Percentiles rank a stretch among this genome's conserved stretches.
These are phyloP conservation scores for Pisolithus microcarpus DNA, from an alignment of 768 basidiomycete genomes.

Conservation along the genomic window DNA sequence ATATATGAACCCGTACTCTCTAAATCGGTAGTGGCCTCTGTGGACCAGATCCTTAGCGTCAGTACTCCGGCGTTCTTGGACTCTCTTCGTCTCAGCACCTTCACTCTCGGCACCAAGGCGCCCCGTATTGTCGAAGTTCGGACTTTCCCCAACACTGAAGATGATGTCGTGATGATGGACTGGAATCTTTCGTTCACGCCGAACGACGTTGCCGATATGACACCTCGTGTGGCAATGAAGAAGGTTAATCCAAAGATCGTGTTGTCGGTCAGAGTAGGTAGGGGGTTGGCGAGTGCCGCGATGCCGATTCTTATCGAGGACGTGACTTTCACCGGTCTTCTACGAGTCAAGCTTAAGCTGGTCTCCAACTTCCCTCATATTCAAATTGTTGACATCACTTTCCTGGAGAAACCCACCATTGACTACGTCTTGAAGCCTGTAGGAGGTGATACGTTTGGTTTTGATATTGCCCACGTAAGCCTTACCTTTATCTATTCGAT, in stretches of 20 bases:
- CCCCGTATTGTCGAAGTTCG: conserved; percentile 86
- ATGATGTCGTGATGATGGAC: conserved; percentile 95
- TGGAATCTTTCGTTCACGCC: conserved; percentile 95
- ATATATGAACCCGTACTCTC: conserved; percentile 98
- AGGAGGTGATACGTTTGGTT: conserved; percentile 93
- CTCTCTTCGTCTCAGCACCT: conserved; percentile 78
- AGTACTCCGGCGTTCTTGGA: conserved; percentile 88
- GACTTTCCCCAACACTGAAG: conserved; percentile 75
- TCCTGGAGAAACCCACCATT: conserved; percentile 87
- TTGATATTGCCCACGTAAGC: conserved; percentile 77
- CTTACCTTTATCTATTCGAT: neutral
- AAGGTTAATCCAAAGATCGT: conserved; percentile 93
- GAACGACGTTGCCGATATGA: conserved; percentile 82
- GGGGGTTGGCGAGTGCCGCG: conserved; percentile 73
- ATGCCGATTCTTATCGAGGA: conserved; percentile 94
- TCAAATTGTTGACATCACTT: conserved; percentile 82
- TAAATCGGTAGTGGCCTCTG: conserved; percentile 71
- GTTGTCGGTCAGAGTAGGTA: conserved; percentile 81
- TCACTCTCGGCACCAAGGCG: conserved; percentile 95
- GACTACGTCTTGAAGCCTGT: conserved; percentile 95
- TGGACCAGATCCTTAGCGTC: conserved; percentile 80
- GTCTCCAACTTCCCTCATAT: conserved; percentile 96
- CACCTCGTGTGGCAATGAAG: conserved; percentile 59
- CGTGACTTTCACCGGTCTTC: conserved; percentile 75
- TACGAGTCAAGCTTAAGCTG: conserved; percentile 86